Percentiles rank a stretch among this genome's conserved stretches.
phyloP scores from a whole-genome alignment of 352 stramenopile species.

The Globisporangium heterothallicum region DNA sequence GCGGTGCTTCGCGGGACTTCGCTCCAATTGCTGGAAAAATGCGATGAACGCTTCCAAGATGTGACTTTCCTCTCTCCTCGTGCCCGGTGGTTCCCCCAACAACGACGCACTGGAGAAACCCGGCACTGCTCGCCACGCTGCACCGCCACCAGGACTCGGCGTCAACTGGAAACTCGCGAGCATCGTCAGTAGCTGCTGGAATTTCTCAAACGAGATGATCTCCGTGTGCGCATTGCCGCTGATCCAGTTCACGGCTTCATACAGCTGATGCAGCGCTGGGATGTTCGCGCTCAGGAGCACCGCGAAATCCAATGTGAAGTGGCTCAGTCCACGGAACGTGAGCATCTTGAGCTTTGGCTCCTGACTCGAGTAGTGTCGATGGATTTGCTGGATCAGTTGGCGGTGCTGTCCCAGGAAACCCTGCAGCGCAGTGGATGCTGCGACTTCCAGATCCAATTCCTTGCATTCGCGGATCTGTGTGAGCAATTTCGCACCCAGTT shows the following conservation, averaged over 20 bases:
- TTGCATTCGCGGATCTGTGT: constrained; percentile 47
- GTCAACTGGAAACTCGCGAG: constrained; percentile 25
- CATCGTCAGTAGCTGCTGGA: constrained; percentile 39
- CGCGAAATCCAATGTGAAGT: constrained; percentile 44
- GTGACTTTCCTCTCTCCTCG: constrained; percentile 3
- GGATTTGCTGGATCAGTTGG: constrained; percentile 33
- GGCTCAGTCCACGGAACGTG: constrained; percentile 41
- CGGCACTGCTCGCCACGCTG: constrained; percentile 1
- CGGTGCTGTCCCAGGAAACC: constrained; percentile 31
- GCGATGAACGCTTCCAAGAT: constrained; percentile 16
- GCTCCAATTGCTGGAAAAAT: constrained; percentile 24
- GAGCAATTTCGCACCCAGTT: constrained; percentile 37
- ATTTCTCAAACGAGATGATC: constrained; percentile 67
- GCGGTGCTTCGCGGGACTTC: constrained; percentile 23
- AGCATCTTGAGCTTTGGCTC: constrained; percentile 47
- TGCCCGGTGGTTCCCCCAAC: too few species aligned
- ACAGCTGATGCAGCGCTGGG: constrained; percentile 39
- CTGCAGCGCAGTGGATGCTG: constrained; percentile 13
- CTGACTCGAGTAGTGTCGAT: constrained; percentile 48
- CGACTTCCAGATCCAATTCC: constrained; percentile 40
- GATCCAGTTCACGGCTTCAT: constrained; percentile 64
- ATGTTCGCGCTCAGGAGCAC: constrained; percentile 25
- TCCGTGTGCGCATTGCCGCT: constrained; percentile 55
- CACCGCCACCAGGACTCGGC: constrained; percentile 1
- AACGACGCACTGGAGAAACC: constrained; percentile 1